Conservation (phyloP, 164 flowering plant species). For the Liquidambar formosana region DNA sequence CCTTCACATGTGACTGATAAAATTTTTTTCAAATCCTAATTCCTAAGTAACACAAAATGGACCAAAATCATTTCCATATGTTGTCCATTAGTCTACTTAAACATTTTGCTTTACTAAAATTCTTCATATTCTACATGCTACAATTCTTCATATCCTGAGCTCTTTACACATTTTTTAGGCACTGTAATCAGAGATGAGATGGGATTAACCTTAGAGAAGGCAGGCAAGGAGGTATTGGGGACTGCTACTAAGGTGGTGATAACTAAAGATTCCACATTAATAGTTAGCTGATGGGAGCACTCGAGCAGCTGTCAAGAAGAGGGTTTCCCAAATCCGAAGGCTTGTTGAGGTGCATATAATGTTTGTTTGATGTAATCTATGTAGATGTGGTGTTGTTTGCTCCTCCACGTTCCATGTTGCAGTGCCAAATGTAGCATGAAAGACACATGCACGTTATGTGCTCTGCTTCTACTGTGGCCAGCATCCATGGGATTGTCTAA, state of each 20-base stretch:
- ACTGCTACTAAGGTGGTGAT: constrained; percentile 70
- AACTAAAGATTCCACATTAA: constrained; percentile 77
- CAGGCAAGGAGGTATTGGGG: constrained; percentile 71
- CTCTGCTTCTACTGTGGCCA: no score
- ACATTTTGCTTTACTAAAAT: not conserved
- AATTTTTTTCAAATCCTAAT: no score
- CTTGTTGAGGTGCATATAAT: constrained; percentile 60
- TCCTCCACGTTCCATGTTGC: not conserved
- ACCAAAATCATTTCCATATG: not conserved
- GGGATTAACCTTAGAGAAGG: constrained; percentile 71
- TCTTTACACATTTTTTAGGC: constrained; percentile 36
- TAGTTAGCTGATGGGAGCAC: constrained; percentile 87
- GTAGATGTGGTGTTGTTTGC: not conserved
- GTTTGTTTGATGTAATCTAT: no score
- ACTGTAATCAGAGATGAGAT: constrained; percentile 83
- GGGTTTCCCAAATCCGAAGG: constrained; percentile 59
- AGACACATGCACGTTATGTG: not conserved
- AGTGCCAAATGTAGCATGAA: not conserved
- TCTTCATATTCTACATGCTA: not conserved
- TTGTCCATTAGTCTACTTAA: not conserved
- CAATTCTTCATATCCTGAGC: not conserved
- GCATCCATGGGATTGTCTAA: no score
- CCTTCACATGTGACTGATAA: no score
- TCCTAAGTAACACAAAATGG: no score
- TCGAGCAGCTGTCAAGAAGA: constrained; percentile 59